Evolutionary conservation across 1,284 basidiomycete genomes (phyloP).

Genomic region (Melampsora americana): DNA sequence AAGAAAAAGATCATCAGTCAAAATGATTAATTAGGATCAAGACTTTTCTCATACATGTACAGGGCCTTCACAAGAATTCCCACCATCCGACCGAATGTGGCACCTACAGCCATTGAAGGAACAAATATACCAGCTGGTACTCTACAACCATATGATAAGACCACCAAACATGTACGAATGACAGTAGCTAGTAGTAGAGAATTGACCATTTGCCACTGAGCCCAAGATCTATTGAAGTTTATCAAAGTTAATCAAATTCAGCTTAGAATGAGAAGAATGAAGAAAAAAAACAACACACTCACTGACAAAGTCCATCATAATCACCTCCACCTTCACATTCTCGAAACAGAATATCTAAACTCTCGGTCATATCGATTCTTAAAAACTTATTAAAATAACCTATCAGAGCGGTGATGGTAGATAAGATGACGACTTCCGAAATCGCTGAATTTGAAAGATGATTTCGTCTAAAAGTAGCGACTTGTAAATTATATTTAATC

Average conservation of each 20-base stretch:
- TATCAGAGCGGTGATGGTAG: conserved; percentile 81
- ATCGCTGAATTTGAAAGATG: conserved; percentile 79
- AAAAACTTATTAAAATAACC: conserved; percentile 93
- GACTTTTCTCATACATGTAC: conserved; percentile 64
- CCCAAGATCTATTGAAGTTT: conserved; percentile 65
- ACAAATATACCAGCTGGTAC: conserved; percentile 97
- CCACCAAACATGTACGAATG: conserved; percentile 77
- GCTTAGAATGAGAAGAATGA: background rate
- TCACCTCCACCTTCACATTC: conserved; percentile 95
- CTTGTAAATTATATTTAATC: conserved; percentile 94
- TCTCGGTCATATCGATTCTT: conserved; percentile 96
- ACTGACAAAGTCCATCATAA: conserved; percentile 91
- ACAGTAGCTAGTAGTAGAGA: conserved; percentile 87
- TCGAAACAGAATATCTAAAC: conserved; percentile 89
- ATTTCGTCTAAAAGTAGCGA: conserved; percentile 86
- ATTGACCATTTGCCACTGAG: conserved; percentile 92
- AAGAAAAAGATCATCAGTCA: conserved; percentile 2
- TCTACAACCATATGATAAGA: conserved; percentile 91
- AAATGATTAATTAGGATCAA: conserved; percentile 26
- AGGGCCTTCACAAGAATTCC: conserved; percentile 92
- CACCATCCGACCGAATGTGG: conserved; percentile 90
- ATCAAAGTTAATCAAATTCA: background rate
- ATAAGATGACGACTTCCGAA: conserved; percentile 81
- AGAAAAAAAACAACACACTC: conserved; percentile 54
- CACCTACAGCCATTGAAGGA: conserved; percentile 95